Evolutionary conservation across 1,284 basidiomycete species (phyloP).

Genomic region (Ustilago cynodontis): DNA sequence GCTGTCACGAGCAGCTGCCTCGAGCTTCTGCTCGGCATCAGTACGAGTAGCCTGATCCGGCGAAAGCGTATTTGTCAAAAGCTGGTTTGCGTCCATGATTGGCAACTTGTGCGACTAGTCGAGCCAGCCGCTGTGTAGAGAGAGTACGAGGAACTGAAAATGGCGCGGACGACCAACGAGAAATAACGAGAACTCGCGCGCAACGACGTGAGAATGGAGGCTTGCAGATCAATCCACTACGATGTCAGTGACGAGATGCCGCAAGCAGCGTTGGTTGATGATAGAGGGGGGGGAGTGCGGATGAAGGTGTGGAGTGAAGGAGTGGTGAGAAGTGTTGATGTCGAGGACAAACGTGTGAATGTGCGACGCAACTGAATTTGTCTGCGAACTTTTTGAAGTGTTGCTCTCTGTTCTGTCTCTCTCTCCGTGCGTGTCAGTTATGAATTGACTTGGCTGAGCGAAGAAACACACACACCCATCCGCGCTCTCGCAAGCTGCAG

Average conservation of each 20-base stretch:
- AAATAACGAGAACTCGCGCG: not conserved
- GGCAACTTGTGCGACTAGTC: constrained; percentile 11
- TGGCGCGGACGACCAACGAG: not conserved
- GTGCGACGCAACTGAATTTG: constrained; percentile 10
- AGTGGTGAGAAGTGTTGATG: not conserved
- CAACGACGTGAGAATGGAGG: not conserved
- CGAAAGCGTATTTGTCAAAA: constrained; percentile 68
- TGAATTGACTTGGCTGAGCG: not conserved
- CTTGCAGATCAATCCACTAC: not conserved
- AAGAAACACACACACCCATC: constrained; percentile 5
- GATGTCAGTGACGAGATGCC: not conserved
- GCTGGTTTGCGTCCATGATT: constrained; percentile 67
- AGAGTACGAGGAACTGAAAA: not conserved
- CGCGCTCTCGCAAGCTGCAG: not conserved
- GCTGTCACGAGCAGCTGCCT: constrained; percentile 65
- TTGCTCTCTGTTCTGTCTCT: constrained; percentile 8
- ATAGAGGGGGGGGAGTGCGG: constrained; percentile 11
- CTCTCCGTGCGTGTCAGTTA: not conserved
- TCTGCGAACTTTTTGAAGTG: constrained; percentile 4
- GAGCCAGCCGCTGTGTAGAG: constrained; percentile 19
- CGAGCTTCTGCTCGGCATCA: constrained; percentile 68
- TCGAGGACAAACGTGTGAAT: constrained; percentile 4
- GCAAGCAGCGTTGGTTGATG: not conserved
- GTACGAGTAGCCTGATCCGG: constrained; percentile 63
- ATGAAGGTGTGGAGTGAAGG: constrained; percentile 6